phyloP scores from a whole-genome alignment of 2,329 filamentous ascomycete genomes.

The Teratosphaeriaceae sp. region DNA sequence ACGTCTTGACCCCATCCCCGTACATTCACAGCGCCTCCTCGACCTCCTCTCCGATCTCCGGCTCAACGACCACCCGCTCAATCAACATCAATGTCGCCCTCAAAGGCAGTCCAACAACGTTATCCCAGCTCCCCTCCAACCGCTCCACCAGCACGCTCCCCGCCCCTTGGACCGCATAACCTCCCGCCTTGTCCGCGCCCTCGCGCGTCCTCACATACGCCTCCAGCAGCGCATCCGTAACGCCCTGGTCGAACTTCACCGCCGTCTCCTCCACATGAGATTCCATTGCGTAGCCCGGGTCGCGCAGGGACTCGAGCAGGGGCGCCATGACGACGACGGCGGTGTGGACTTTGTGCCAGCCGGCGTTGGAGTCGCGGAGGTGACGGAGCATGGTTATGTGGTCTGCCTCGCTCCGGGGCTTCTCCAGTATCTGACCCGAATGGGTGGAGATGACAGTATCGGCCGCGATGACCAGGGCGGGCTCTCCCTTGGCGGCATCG shows the following conservation, averaged over 20 bases:
- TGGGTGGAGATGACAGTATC: constrained; percentile 83
- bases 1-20: not conserved
- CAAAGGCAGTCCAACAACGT: constrained; percentile 86
- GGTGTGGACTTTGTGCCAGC: constrained; percentile 73
- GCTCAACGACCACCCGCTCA: constrained; percentile 71
- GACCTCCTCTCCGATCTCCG: constrained; percentile 57
- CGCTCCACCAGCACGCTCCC: constrained; percentile 81
- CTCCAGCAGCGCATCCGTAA: constrained; percentile 76
- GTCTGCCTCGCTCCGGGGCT: constrained; percentile 73
- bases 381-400: constrained; percentile 79
- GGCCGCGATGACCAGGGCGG: constrained; percentile 77
- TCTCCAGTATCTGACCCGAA: constrained; percentile 77
- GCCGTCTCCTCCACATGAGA: constrained; percentile 81
- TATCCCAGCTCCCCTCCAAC: constrained; percentile 86
- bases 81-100: constrained; percentile 71
- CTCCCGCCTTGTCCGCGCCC: constrained; percentile 92
- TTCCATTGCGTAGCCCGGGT: constrained; percentile 80
- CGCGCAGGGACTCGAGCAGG: constrained; percentile 66
- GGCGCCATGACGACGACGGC: constrained; percentile 79
- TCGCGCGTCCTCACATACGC: constrained; percentile 78
- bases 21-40: constrained; percentile 15
- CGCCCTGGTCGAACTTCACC: constrained; percentile 70
- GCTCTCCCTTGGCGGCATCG: constrained; percentile 59
- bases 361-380: constrained; percentile 62
- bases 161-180: constrained; percentile 87